These are phyloP conservation scores for Papiliotrema laurentii DNA, from an alignment of 1,284 basidiomycete genomes.

Conservation along the genomic window DNA sequence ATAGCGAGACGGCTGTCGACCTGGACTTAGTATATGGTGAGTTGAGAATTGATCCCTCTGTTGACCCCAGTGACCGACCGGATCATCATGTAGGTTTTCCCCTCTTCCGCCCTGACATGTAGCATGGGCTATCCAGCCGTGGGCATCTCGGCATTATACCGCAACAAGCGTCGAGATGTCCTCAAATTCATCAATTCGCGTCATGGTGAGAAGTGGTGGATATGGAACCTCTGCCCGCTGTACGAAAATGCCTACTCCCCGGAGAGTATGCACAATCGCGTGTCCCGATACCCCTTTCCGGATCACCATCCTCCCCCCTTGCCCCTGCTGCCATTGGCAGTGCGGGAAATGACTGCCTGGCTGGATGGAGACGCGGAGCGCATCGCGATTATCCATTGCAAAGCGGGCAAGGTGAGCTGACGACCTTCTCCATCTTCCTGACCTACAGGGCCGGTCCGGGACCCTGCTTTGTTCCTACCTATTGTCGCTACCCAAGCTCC, in stretches of 20 bases:
- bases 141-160: slow-evolving; percentile 73
- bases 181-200: slow-evolving; percentile 69
- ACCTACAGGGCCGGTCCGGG: slow-evolving; percentile 64
- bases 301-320: slow-evolving; percentile 84
- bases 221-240: slow-evolving; percentile 83
- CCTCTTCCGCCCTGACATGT: neutral
- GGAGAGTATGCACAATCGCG: slow-evolving; percentile 52
- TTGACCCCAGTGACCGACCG: slow-evolving; percentile 42
- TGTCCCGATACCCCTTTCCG: slow-evolving; percentile 81
- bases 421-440: slow-evolving; percentile 28
- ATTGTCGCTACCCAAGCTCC: slow-evolving; percentile 56
- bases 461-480: slow-evolving; percentile 75
- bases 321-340: slow-evolving; percentile 68
- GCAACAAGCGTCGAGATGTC: slow-evolving; percentile 73
- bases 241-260: slow-evolving; percentile 52
- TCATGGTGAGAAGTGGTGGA: slow-evolving; percentile 72
- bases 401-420: slow-evolving; percentile 55
- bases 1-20: slow-evolving; percentile 63
- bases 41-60: slow-evolving; percentile 3
- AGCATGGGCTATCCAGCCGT: slow-evolving; percentile 69
- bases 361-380: slow-evolving; percentile 62
- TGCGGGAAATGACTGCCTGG: slow-evolving; percentile 75
- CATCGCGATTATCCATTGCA: slow-evolving; percentile 82
- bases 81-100: slow-evolving; percentile 59
- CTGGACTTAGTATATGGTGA: slow-evolving; percentile 80